Percentiles rank a stretch among this genome's conserved stretches.
These are phyloP conservation scores for Paramecium pentaurelia DNA, from an alignment of 73 alveolate genomes.

Conservation along the genomic window DNA sequence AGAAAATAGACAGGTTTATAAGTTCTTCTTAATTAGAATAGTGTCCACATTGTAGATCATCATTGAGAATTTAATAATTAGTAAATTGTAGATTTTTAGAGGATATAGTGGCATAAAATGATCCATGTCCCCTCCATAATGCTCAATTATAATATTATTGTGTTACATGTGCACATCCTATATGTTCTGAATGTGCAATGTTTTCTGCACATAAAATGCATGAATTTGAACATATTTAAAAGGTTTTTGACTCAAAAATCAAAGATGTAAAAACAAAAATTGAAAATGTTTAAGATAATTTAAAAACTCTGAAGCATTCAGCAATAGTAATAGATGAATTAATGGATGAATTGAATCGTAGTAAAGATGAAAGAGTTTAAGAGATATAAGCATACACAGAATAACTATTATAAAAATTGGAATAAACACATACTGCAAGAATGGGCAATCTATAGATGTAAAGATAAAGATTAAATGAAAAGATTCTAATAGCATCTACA, in stretches of 20 bases:
- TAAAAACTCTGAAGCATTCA: background rate
- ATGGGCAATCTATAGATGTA: slow-evolving; percentile 42
- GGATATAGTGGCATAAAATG: slow-evolving; percentile 66
- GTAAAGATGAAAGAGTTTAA: slow-evolving; percentile 84
- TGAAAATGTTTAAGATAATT: slow-evolving; percentile 60
- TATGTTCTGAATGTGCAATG: slow-evolving; percentile 98
- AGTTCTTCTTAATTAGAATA: background rate
- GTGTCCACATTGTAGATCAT: slow-evolving; percentile 93
- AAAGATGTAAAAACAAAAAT: slow-evolving; percentile 75
- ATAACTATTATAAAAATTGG: slow-evolving; percentile 68
- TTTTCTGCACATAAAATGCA: slow-evolving; percentile 93
- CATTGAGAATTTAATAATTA: slow-evolving; percentile 74
- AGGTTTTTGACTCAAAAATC: slow-evolving; percentile 73
- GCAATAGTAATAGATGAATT: background rate
- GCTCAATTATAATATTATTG: slow-evolving; percentile 88
- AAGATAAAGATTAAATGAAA: slow-evolving; percentile 57
- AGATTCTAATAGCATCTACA: slow-evolving; percentile 41
- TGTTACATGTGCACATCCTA: slow-evolving; percentile 85
- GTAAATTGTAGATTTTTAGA: slow-evolving; percentile 84
- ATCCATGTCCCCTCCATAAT: slow-evolving; percentile 82
- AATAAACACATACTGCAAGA: slow-evolving; percentile 69
- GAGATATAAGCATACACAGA: slow-evolving; percentile 84
- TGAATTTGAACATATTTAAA: slow-evolving; percentile 84
- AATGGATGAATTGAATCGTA: slow-evolving; percentile 65
- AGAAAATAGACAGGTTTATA: slow-evolving; percentile 69